phyloP scores from a whole-genome alignment of 139 green algal genomes.

The Chlamydomonas schloesseri region DNA sequence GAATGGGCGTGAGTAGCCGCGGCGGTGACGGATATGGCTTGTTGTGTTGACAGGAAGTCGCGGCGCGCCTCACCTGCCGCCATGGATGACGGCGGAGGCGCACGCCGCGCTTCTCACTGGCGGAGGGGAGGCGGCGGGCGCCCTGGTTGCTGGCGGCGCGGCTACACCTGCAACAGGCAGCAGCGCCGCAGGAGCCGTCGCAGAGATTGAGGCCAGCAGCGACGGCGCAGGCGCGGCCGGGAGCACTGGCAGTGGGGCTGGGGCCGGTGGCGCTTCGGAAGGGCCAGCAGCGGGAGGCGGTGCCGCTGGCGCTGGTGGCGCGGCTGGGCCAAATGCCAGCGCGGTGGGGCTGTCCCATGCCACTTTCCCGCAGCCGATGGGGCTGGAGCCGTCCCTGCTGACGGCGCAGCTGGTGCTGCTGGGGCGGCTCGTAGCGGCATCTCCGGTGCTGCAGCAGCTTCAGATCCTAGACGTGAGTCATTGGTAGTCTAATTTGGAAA shows the following conservation, averaged over 20 bases:
- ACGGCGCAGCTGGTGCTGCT: slow-evolving; percentile 73
- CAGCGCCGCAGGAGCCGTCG: not conserved
- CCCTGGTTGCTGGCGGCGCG: not conserved
- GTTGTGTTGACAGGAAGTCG: slow-evolving; percentile 51
- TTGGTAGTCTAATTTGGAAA: not conserved
- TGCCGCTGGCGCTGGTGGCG: not conserved
- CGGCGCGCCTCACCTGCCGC: slow-evolving; percentile 65
- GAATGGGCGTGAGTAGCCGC: too few species aligned
- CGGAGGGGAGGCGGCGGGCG: not conserved
- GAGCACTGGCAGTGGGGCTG: too few species aligned
- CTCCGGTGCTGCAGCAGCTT: slow-evolving; percentile 60
- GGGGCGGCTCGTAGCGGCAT: slow-evolving; percentile 64
- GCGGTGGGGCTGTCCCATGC: slow-evolving; percentile 16
- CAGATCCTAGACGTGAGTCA: slow-evolving; percentile 65
- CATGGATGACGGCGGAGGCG: slow-evolving; percentile 57
- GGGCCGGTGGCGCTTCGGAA: not conserved
- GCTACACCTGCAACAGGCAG: not conserved
- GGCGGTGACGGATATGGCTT: too few species aligned
- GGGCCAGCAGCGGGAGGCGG: not conserved
- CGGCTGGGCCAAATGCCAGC: not conserved
- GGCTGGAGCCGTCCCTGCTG: slow-evolving; percentile 67
- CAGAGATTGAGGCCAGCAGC: not conserved
- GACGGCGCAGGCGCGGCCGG: too few species aligned
- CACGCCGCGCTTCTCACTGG: not conserved
- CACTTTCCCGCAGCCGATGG: slow-evolving; percentile 72